phyloP scores from a whole-genome alignment of 2,329 filamentous ascomycete species.

The Epichloe bromicola region DNA sequence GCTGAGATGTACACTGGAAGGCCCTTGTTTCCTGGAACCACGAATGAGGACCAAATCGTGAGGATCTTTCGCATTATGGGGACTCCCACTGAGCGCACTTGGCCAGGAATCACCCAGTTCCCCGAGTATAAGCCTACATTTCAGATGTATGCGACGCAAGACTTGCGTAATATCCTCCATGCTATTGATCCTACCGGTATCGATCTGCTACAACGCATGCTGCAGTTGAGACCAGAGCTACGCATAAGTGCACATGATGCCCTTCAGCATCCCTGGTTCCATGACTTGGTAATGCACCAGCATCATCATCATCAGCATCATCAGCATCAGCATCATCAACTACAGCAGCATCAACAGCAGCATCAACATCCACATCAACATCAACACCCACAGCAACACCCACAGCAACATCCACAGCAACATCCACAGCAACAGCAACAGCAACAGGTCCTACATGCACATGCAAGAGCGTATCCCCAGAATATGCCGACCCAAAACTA shows the following conservation, averaged over 20 bases:
- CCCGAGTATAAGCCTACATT: constrained; percentile 97
- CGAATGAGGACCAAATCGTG: constrained; percentile 93
- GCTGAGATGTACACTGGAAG: constrained; percentile 97
- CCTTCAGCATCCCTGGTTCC: constrained; percentile 86
- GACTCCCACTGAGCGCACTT: constrained; percentile 86
- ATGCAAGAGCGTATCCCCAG: constrained; percentile 27
- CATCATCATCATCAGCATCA: constrained; percentile 30
- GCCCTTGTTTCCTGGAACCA: constrained; percentile 91
- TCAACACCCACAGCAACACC: constrained; percentile 33
- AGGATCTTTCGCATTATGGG: constrained; percentile 99
- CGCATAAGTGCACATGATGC: constrained; percentile 80
- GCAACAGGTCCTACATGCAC: constrained; percentile 26
- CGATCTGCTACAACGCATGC: constrained; percentile 78
- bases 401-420: constrained; percentile 31
- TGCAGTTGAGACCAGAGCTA: constrained; percentile 85
- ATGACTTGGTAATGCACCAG: constrained; percentile 50
- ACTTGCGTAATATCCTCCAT: constrained; percentile 72
- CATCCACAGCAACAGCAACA: constrained; percentile 15
- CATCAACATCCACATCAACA: constrained; percentile 27
- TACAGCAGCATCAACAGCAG: constrained; percentile 25
- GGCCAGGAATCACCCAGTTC: constrained; percentile 88
- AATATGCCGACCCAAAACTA: constrained; percentile 25
- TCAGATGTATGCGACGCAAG: constrained; percentile 87
- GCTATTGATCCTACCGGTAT: constrained; percentile 82
- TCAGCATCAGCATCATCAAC: constrained; percentile 15